Evolutionary conservation across 1,284 basidiomycete genomes (phyloP).

Genomic region (Schizopora paradoxa): DNA sequence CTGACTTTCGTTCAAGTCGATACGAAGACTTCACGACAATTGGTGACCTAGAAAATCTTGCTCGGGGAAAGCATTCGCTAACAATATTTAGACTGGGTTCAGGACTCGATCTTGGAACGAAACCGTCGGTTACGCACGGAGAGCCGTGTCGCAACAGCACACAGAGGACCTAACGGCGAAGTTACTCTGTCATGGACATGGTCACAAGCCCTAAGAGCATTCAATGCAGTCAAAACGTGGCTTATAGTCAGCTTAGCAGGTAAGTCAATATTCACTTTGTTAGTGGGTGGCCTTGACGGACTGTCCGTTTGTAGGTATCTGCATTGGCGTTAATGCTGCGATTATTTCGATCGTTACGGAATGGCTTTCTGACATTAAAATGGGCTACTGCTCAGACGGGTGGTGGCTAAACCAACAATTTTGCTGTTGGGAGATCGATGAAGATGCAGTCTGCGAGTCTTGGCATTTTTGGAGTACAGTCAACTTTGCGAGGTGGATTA

Average conservation of each 20-base stretch:
- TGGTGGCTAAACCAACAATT: slow-evolving; percentile 99
- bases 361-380: slow-evolving; percentile 97
- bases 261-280: slow-evolving; percentile 35
- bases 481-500: slow-evolving; percentile 70
- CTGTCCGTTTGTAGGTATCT: slow-evolving; percentile 57
- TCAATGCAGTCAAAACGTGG: slow-evolving; percentile 54
- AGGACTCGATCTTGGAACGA: slow-evolving; percentile 87
- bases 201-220: slow-evolving; percentile 49
- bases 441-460: slow-evolving; percentile 81
- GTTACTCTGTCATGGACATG: slow-evolving; percentile 56
- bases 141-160: slow-evolving; percentile 41
- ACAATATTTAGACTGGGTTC: slow-evolving; percentile 77
- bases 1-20: slow-evolving; percentile 38
- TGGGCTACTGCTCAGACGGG: slow-evolving; percentile 92
- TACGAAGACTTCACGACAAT: slow-evolving; percentile 86
- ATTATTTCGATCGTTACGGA: slow-evolving; percentile 95
- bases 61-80: slow-evolving; percentile 4
- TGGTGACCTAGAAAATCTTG: slow-evolving; percentile 34
- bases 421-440: slow-evolving; percentile 94
- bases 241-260: slow-evolving; percentile 84
- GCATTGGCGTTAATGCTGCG: slow-evolving; percentile 91
- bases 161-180: slow-evolving; percentile 47
- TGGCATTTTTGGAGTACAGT: slow-evolving; percentile 92
- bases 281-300: slow-evolving; percentile 5
- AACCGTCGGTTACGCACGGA: slow-evolving; percentile 64